These are phyloP conservation scores for Boletus barrowsii DNA, from an alignment of 768 basidiomycete genomes.

Conservation along the genomic window DNA sequence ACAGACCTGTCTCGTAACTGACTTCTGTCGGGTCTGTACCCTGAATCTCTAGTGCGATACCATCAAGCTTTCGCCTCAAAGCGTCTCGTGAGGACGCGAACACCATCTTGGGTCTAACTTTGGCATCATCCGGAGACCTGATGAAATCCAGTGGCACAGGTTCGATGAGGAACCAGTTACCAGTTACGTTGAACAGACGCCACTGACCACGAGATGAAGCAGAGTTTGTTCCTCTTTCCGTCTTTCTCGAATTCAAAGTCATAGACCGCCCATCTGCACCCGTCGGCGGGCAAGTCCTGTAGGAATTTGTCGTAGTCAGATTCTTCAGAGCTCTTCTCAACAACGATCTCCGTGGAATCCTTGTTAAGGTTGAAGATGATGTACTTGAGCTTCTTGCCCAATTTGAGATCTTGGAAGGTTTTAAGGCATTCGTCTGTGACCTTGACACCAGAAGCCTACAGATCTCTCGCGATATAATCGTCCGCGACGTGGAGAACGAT, in stretches of 20 bases:
- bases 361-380: slow-evolving; percentile 74
- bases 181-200: background rate
- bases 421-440: slow-evolving; percentile 51
- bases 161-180: background rate
- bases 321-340: slow-evolving; percentile 56
- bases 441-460: slow-evolving; percentile 38
- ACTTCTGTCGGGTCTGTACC: slow-evolving; percentile 77
- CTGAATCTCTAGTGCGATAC: slow-evolving; percentile 81
- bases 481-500: background rate
- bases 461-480: background rate
- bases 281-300: slow-evolving; percentile 60
- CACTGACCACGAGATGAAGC: slow-evolving; percentile 84
- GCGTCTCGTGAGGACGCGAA: slow-evolving; percentile 89
- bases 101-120: slow-evolving; percentile 91
- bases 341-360: slow-evolving; percentile 65
- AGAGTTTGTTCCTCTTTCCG: slow-evolving; percentile 82
- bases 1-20: slow-evolving; percentile 63
- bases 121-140: slow-evolving; percentile 86
- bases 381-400: slow-evolving; percentile 68
- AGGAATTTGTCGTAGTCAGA: slow-evolving; percentile 72
- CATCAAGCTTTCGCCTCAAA: slow-evolving; percentile 69
- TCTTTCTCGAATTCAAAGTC: slow-evolving; percentile 83
- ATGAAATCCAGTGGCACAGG: background rate
- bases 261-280: slow-evolving; percentile 87
- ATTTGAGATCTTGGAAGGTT: slow-evolving; percentile 18